A percentile compares a stretch with the other conserved stretches of the same genome.
Conservation (phyloP, 192 early-diverging fungal genomes). For the Radiomyces spectabilis region DNA sequence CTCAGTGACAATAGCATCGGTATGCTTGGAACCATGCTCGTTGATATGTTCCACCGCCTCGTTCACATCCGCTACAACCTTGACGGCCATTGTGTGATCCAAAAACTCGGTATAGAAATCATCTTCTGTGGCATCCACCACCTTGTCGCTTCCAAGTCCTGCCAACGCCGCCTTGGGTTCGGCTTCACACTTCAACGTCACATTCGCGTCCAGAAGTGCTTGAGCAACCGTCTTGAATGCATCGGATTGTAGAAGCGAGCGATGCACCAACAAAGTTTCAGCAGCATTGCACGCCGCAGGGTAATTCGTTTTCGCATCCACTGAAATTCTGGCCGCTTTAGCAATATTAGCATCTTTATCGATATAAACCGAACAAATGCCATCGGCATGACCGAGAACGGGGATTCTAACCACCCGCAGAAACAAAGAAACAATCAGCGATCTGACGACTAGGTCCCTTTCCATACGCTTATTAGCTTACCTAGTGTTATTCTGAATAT, state of each 20-base stretch:
- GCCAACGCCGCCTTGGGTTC: conserved; percentile 35
- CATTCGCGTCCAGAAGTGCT: conserved; percentile 51
- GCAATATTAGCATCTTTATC: conserved; percentile 74
- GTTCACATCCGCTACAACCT: conserved; percentile 62
- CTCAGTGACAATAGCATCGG: conserved; percentile 91
- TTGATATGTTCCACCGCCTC: conserved; percentile 93
- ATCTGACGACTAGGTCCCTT: background rate
- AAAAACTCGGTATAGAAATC: conserved; percentile 93
- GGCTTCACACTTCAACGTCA: conserved; percentile 55
- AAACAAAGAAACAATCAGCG: background rate
- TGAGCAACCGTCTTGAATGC: conserved; percentile 46
- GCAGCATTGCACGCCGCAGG: conserved; percentile 95
- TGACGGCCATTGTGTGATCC: conserved; percentile 77
- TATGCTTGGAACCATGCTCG: conserved; percentile 89
- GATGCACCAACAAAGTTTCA: conserved; percentile 89
- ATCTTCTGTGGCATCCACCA: conserved; percentile 28
- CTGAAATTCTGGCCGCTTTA: conserved; percentile 72
- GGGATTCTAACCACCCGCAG: conserved; percentile 65
- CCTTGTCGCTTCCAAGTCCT: conserved; percentile 9
- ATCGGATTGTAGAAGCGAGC: conserved; percentile 24
- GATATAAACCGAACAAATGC: conserved; percentile 87
- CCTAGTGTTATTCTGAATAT: conserved; percentile 88
- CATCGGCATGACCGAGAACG: conserved; percentile 99
- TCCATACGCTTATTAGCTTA: conserved; percentile 15
- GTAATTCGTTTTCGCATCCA: conserved; percentile 92